Evolutionary conservation across 139 green algal genomes (phyloP).

Genomic region (Chlamydomonas sphaeroides): DNA sequence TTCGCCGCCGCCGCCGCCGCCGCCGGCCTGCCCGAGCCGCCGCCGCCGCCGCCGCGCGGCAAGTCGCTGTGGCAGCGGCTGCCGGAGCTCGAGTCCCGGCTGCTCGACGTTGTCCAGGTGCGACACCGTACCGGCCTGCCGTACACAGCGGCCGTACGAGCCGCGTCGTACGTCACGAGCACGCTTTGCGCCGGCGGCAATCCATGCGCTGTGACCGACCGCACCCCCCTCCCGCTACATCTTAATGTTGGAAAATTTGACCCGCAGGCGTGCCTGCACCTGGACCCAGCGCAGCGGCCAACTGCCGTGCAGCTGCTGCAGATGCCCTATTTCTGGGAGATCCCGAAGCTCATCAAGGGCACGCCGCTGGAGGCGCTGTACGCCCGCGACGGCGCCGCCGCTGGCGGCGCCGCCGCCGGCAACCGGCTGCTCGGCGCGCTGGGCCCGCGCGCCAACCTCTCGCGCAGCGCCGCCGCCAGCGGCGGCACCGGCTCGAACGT

Average conservation of each 20-base stretch:
- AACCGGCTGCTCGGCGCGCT: too few species aligned
- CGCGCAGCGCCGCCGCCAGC: too few species aligned
- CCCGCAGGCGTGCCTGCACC: conserved; percentile 84
- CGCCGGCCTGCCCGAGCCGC: conserved; percentile 27
- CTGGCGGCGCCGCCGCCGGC: too few species aligned
- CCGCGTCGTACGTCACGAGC: too few species aligned
- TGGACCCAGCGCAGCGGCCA: conserved; percentile 89
- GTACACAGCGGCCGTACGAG: too few species aligned
- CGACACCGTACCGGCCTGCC: too few species aligned
- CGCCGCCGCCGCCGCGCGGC: conserved; percentile 24
- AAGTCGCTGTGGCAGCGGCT: conserved; percentile 45
- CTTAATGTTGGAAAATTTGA: too few species aligned
- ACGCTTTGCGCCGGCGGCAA: too few species aligned
- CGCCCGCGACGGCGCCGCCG: too few species aligned
- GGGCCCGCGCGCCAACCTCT: background rate
- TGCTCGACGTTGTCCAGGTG: conserved; percentile 38
- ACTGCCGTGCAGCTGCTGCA: conserved; percentile 90
- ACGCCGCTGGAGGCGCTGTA: conserved; percentile 11
- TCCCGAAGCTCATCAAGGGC: background rate
- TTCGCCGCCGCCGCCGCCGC: conserved; percentile 40
- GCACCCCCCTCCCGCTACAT: too few species aligned
- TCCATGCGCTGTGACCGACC: too few species aligned
- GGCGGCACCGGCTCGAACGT: too few species aligned
- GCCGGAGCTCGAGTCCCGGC: conserved; percentile 8
- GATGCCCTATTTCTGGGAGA: background rate